Evolutionary conservation across 1,284 basidiomycete species (phyloP).

Genomic region (Meira nashicola): DNA sequence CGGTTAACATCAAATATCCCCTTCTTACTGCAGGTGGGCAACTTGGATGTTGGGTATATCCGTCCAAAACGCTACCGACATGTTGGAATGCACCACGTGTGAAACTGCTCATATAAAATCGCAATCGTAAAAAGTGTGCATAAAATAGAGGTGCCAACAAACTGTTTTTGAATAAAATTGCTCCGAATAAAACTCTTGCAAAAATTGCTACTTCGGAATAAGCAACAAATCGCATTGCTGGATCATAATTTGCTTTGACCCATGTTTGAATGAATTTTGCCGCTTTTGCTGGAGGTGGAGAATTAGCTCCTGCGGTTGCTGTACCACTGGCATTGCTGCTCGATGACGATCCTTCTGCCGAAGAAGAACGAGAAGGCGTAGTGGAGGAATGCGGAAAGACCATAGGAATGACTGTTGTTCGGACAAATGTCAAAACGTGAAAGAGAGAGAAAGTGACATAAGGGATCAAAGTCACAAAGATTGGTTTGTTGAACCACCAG

Average conservation of each 20-base stretch:
- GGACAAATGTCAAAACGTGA: conserved; percentile 48
- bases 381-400: conserved; percentile 29
- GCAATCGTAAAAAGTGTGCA: conserved; percentile 47
- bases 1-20: conserved; percentile 45
- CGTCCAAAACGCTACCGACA: conserved; percentile 40
- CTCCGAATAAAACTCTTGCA: conserved; percentile 47
- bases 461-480: conserved; percentile 51
- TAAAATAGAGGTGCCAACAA: conserved; percentile 47
- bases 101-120: conserved; percentile 52
- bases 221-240: conserved; percentile 53
- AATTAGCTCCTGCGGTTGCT: conserved; percentile 16
- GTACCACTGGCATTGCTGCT: conserved; percentile 11
- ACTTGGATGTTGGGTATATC: conserved; percentile 35
- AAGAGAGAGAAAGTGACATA: conserved; percentile 53
- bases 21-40: conserved; percentile 46
- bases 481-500: conserved; percentile 53
- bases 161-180: conserved; percentile 47
- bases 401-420: conserved; percentile 42
- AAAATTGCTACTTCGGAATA: conserved; percentile 52
- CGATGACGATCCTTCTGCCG: conserved; percentile 11
- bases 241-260: conserved; percentile 53
- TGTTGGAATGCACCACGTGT: conserved; percentile 49
- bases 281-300: conserved; percentile 34
- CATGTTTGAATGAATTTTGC: conserved; percentile 49
- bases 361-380: conserved; percentile 15